Evolutionary conservation across 768 basidiomycete species (phyloP).

Genomic region (Hericium coralloides): DNA sequence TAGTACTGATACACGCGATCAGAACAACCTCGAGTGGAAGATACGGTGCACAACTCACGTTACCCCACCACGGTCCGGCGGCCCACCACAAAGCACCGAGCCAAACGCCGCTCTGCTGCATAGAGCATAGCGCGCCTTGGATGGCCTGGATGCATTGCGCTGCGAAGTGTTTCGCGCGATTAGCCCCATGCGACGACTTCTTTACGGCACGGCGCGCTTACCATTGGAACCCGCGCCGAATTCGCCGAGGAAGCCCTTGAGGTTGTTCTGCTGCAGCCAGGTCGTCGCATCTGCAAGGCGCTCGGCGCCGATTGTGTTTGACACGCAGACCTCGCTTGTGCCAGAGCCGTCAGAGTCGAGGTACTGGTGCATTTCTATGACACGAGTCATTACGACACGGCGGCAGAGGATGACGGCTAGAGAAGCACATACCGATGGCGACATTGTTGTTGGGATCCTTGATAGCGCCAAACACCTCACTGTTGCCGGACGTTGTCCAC

Average conservation of each 20-base stretch:
- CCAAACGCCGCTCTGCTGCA: constrained; percentile 55
- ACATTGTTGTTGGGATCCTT: constrained; percentile 54
- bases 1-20: constrained; percentile 34
- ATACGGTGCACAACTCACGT: constrained; percentile 26
- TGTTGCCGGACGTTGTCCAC: constrained; percentile 50
- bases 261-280: constrained; percentile 49
- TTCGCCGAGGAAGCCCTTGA: constrained; percentile 60
- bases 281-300: constrained; percentile 45
- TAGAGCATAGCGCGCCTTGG: constrained; percentile 44
- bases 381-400: background rate
- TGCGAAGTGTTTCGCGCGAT: background rate
- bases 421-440: constrained; percentile 37
- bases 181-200: background rate
- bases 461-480: constrained; percentile 31
- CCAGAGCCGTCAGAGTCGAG: constrained; percentile 58
- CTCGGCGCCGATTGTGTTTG: constrained; percentile 48
- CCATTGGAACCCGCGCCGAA: constrained; percentile 40
- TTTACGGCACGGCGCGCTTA: background rate
- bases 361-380: constrained; percentile 62
- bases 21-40: background rate
- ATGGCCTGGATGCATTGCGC: constrained; percentile 38
- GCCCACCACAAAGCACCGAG: constrained; percentile 51
- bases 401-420: background rate
- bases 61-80: constrained; percentile 54
- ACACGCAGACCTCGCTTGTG: constrained; percentile 44